Percentiles rank a stretch among this genome's conserved stretches.
These are phyloP conservation scores for Podospora australis DNA, from an alignment of 495 filamentous ascomycete genomes.

Conservation along the genomic window DNA sequence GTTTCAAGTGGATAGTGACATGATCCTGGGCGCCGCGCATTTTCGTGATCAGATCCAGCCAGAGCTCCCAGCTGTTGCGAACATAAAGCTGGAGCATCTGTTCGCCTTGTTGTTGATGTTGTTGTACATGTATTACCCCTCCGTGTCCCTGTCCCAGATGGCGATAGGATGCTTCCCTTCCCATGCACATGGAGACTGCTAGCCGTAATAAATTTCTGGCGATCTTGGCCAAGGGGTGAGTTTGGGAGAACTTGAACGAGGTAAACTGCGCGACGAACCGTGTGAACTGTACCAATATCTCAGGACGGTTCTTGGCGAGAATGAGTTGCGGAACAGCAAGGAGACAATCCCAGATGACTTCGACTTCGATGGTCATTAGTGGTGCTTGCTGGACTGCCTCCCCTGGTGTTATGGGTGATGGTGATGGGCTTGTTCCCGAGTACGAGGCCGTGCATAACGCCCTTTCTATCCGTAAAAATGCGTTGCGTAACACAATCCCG, in stretches of 20 bases:
- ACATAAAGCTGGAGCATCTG: slow-evolving; percentile 11
- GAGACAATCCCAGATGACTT: slow-evolving; percentile 31
- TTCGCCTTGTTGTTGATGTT: not conserved
- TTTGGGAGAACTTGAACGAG: slow-evolving; percentile 9
- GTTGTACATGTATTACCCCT: not conserved
- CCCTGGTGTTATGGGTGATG: not conserved
- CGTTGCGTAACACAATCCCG: slow-evolving; percentile 16
- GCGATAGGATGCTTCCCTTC: not conserved
- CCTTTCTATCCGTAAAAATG: slow-evolving; percentile 22
- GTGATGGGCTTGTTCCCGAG: not conserved
- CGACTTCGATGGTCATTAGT: slow-evolving; percentile 10
- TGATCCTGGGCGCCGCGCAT: slow-evolving; percentile 17
- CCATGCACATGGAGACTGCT: not conserved
- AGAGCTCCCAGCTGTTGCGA: slow-evolving; percentile 20
- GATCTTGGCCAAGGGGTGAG: slow-evolving; percentile 18
- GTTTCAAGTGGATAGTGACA: slow-evolving; percentile 27
- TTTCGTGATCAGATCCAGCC: slow-evolving; percentile 13
- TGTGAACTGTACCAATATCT: slow-evolving; percentile 23
- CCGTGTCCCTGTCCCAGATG: not conserved
- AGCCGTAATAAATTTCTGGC: slow-evolving; percentile 2
- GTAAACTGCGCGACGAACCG: slow-evolving; percentile 18
- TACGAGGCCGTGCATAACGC: too few relatives aligned
- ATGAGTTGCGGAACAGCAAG: slow-evolving; percentile 26
- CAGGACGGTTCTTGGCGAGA: slow-evolving; percentile 13
- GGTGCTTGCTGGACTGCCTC: not conserved